Evolutionary conservation across 805 yeast species (phyloP).

Genomic region (Kodamaea laetipori): DNA sequence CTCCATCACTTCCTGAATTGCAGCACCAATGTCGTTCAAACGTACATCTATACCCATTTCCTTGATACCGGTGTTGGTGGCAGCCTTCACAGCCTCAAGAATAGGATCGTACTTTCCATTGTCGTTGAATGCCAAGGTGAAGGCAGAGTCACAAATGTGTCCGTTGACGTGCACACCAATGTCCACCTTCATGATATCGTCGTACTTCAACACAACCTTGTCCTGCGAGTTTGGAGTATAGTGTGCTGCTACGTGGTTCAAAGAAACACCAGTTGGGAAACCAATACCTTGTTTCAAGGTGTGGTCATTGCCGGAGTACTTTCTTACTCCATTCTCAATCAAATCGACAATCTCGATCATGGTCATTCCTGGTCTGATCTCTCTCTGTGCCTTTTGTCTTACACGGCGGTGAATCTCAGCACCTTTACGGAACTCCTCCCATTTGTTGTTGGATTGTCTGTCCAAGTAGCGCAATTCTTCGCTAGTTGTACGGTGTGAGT

Average conservation of each 20-base stretch:
- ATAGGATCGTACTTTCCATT: constrained; percentile 80
- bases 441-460: constrained; percentile 58
- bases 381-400: constrained; percentile 72
- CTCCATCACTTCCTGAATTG: constrained; percentile 97
- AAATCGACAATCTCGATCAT: constrained; percentile 87
- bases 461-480: constrained; percentile 85
- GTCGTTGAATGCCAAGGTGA: constrained; percentile 84
- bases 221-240: constrained; percentile 97
- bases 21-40: constrained; percentile 92
- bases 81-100: constrained; percentile 83
- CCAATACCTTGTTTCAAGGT: constrained; percentile 82
- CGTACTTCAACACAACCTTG: constrained; percentile 72
- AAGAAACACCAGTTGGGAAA: constrained; percentile 95
- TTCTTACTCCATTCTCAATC: constrained; percentile 82
- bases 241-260: constrained; percentile 96
- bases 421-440: constrained; percentile 92
- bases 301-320: constrained; percentile 67
- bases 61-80: constrained; percentile 89
- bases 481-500: constrained; percentile 72
- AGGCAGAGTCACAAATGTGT: constrained; percentile 90
- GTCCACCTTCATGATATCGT: constrained; percentile 95
- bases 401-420: constrained; percentile 96
- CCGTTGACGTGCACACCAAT: constrained; percentile 97
- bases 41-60: constrained; percentile 97
- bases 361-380: constrained; percentile 87